Percentiles rank a stretch among this genome's conserved stretches.
Evolutionary conservation across 1,139 yeast genomes (phyloP).

Genomic region (Pneumocystis canis): DNA sequence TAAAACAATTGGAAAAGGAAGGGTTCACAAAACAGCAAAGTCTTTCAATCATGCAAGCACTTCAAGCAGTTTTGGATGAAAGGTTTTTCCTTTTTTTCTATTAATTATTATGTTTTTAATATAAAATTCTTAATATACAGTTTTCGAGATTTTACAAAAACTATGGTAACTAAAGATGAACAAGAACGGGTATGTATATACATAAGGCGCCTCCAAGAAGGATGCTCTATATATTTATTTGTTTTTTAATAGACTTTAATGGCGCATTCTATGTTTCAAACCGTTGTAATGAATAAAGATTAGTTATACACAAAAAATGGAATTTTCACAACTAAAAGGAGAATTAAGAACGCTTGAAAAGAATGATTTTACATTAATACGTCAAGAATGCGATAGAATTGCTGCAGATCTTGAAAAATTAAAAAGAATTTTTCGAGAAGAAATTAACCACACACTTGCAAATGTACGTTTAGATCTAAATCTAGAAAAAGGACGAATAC

Average conservation of each 20-base stretch:
- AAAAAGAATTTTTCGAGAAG: slow-evolving; percentile 74
- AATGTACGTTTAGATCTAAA: slow-evolving; percentile 81
- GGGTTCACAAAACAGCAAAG: slow-evolving; percentile 71
- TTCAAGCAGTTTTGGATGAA: slow-evolving; percentile 64
- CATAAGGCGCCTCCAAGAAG: not conserved
- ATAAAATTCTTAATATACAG: slow-evolving; percentile 31
- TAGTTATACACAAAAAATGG: slow-evolving; percentile 90
- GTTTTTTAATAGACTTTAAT: not conserved
- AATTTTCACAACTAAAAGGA: slow-evolving; percentile 83
- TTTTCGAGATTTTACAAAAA: slow-evolving; percentile 5
- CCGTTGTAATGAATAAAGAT: slow-evolving; percentile 36
- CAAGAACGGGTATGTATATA: slow-evolving; percentile 4
- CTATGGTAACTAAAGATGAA: slow-evolving; percentile 10
- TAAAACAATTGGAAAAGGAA: slow-evolving; percentile 47
- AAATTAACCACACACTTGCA: slow-evolving; percentile 79
- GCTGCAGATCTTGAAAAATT: slow-evolving; percentile 75
- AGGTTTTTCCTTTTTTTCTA: not conserved
- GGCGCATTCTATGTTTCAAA: not conserved
- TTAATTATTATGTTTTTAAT: slow-evolving; percentile 49
- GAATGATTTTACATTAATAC: slow-evolving; percentile 65
- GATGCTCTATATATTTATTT: not conserved
- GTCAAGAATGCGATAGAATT: slow-evolving; percentile 76
- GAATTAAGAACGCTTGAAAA: slow-evolving; percentile 80
- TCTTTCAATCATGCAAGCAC: slow-evolving; percentile 61
- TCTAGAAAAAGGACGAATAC: slow-evolving; percentile 83